Conservation (phyloP, 805 yeast species). For the Tetrapisispora taiwanensis region DNA sequence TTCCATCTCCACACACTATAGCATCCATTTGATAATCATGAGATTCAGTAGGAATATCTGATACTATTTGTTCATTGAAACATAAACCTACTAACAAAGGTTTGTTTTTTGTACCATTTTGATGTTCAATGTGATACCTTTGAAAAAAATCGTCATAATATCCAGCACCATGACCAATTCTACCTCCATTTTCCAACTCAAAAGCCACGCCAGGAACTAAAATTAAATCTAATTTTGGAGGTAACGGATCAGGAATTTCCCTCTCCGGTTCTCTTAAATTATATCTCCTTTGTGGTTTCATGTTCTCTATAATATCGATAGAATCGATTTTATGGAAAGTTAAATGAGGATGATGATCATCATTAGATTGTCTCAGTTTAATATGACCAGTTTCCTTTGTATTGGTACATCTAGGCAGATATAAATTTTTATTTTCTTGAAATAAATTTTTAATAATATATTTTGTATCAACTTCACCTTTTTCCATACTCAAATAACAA, state of each 20-base stretch:
- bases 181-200: conserved; percentile 27
- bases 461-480: conserved; percentile 56
- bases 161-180: conserved; percentile 92
- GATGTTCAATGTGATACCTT: conserved; percentile 31
- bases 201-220: conserved; percentile 85
- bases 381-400: conserved; percentile 24
- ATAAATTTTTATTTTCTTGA: conserved; percentile 39
- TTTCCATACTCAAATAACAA: conserved; percentile 68
- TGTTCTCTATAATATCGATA: conserved; percentile 32
- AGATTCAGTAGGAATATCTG: conserved; percentile 16
- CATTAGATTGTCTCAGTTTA: conserved; percentile 11
- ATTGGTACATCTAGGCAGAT: conserved; percentile 44
- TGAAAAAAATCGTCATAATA: conserved; percentile 72
- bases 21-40: conserved; percentile 28
- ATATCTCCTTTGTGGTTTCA: conserved; percentile 62
- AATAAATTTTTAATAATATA: conserved; percentile 45
- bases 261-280: conserved; percentile 54
- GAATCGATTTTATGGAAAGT: conserved; percentile 45
- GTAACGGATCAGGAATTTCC: conserved; percentile 18
- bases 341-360: conserved; percentile 34
- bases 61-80: conserved; percentile 22
- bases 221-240: conserved; percentile 49
- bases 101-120: conserved; percentile 4
- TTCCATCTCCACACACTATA: conserved; percentile 24
- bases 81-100: conserved; percentile 26